Base-by-base conservation (phyloP, 2,329 filamentous ascomycete genomes). In the Hypoxylon sp. region DNA sequence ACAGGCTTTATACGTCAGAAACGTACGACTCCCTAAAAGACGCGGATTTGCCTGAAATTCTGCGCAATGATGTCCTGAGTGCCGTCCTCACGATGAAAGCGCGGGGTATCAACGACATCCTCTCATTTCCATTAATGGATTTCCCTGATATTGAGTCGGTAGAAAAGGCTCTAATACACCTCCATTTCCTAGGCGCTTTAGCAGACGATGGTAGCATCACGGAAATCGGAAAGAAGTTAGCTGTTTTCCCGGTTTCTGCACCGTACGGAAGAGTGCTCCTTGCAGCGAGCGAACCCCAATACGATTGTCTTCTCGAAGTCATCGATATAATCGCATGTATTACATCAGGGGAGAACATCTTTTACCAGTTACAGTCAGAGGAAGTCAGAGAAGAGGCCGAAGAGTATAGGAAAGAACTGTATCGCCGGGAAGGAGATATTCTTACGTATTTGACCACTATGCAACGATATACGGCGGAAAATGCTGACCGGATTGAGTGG, bases 61-160 rank as follows among this genome's bases (percentile, higher is more conserved):
- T 98, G 10, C 89, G 96, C 19, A 97, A 93, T 75, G 95, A 99
- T 78, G 87, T 98, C 5, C 88, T 94, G 19, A 91, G 94, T 35
- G 92, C 95, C 0, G 86, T 98, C 1, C 83, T 99, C 9, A 97
- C 93, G 0, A 97, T 99, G 92, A 98, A 97, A 79, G 94, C 95
- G 0, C 88, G 94, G 59, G 94, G 94, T 0, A 90, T 98, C 11
- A 86, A 92, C 26, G 91, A 98, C 76, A 88, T 97, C 1, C 83
- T 94, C 19, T 83, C 86, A 0, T 99, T 99, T 69, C 94, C 95
- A 0, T 88, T 98, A 52, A 90, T 98, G 78, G 94, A 97, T 61
- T 86, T 88, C 0, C 96, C 96, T 0, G 90, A 92, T 8, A 81
- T 89, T 2, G 91, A 97, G 70, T 87, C 92, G 0, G 87, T 98